phyloP scores from a whole-genome alignment of 1,284 basidiomycete species.

The Hypsizygus ulmarius region DNA sequence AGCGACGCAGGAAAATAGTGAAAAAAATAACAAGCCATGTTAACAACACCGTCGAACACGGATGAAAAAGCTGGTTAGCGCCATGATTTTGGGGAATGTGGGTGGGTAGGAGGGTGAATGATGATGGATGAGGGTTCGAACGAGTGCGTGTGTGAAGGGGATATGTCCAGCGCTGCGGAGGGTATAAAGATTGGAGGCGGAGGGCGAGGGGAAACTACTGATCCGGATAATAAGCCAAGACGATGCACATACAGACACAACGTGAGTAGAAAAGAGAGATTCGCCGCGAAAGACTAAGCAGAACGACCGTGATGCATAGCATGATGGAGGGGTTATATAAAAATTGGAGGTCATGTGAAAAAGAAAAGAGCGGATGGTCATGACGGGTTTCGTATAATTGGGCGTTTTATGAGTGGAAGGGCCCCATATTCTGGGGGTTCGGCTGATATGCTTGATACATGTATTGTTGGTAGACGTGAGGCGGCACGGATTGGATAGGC shows the following conservation, averaged over 20 bases:
- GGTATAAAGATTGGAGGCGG: conserved; percentile 24
- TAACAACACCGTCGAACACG: conserved; percentile 23
- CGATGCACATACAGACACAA: conserved; percentile 18
- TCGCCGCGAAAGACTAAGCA: conserved; percentile 18
- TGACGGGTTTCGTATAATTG: conserved; percentile 15
- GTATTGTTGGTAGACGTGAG: conserved; percentile 75
- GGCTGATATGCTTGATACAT: conserved; percentile 81
- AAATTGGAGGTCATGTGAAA: no score
- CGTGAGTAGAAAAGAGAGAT: conserved; percentile 9
- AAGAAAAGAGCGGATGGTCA: conserved; percentile 21
- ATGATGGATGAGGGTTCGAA: conserved; percentile 16
- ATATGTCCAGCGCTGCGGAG: conserved; percentile 30
- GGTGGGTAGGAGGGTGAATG: no score
- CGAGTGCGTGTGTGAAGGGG: conserved; percentile 31
- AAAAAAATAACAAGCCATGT: conserved; percentile 27
- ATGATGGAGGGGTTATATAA: conserved; percentile 24
- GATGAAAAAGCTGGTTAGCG: conserved; percentile 16
- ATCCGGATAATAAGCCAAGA: conserved; percentile 31
- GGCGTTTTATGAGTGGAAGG: conserved; percentile 64
- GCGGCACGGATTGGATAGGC: conserved; percentile 60
- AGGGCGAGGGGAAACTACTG: conserved; percentile 22
- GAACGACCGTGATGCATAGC: conserved; percentile 37
- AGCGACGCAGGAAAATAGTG: conserved; percentile 19
- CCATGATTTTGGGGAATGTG: conserved; percentile 22
- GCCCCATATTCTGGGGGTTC: conserved; percentile 69